A percentile compares a stretch with the other conserved stretches of the same genome.
phyloP scores from a whole-genome alignment of 2,329 filamentous ascomycete species.

The Colletotrichum lini region DNA sequence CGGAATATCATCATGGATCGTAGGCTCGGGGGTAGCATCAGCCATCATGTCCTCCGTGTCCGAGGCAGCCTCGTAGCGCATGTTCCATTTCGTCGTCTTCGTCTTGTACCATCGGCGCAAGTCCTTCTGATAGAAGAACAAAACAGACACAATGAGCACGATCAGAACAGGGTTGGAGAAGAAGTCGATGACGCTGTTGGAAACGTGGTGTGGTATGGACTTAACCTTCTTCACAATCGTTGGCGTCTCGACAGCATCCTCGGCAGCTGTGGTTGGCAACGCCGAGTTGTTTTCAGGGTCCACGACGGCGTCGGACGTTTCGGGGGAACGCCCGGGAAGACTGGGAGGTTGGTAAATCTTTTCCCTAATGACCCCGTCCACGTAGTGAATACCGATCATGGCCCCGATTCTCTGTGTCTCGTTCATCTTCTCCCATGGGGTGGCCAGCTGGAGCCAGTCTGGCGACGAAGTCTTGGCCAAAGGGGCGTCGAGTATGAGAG shows the following conservation, averaged over 20 bases:
- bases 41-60: conserved; percentile 34
- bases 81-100: conserved; percentile 42
- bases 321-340: conserved; percentile 51
- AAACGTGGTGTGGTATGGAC: conserved; percentile 64
- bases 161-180: conserved; percentile 69
- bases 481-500: conserved; percentile 81
- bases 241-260: conserved; percentile 52
- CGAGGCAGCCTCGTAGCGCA: conserved; percentile 47
- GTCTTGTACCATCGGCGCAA: conserved; percentile 57
- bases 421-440: conserved; percentile 57
- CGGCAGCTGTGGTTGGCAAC: conserved; percentile 47
- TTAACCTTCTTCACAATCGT: conserved; percentile 66
- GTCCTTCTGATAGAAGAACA: conserved; percentile 63
- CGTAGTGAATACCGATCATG: conserved; percentile 79
- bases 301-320: conserved; percentile 48
- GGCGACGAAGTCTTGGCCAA: conserved; percentile 60
- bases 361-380: conserved; percentile 59
- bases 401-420: conserved; percentile 69
- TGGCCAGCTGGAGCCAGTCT: conserved; percentile 63
- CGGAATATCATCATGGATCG: conserved; percentile 21
- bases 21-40: conserved; percentile 30
- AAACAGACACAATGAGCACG: conserved; percentile 58
- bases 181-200: conserved; percentile 67
- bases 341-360: conserved; percentile 54
- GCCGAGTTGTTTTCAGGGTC: conserved; percentile 54